Conservation (phyloP, 768 basidiomycete genomes). For the Rhodosporidiobolus sp. region DNA sequence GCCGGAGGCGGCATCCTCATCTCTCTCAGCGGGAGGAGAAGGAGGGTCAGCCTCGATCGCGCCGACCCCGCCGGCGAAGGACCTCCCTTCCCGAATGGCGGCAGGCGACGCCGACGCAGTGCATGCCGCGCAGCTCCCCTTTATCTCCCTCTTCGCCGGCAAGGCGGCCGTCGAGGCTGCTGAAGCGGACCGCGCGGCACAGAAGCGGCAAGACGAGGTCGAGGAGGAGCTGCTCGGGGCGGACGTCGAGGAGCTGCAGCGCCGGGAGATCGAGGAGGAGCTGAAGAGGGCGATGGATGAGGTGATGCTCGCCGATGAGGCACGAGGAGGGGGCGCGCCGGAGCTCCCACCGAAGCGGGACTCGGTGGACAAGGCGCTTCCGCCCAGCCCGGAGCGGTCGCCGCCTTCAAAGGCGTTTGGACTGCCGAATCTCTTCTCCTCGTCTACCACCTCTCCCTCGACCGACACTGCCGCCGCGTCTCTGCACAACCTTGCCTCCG, state of each 20-base stretch:
- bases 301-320: background rate
- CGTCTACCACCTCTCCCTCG: background rate
- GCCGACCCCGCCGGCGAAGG: slow-evolving; percentile 8
- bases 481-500: background rate
- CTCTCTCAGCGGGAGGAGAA: background rate
- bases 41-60: background rate
- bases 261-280: background rate
- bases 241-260: slow-evolving; percentile 8
- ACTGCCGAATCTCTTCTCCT: background rate
- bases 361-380: slow-evolving; percentile 10
- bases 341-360: background rate
- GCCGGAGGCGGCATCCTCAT: background rate
- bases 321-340: background rate
- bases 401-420: background rate
- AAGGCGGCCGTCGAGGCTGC: slow-evolving; percentile 4
- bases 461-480: background rate
- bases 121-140: background rate
- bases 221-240: slow-evolving; percentile 26
- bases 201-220: slow-evolving; percentile 1
- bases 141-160: slow-evolving; percentile 31
- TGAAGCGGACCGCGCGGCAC: background rate
- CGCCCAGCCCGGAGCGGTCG: background rate
- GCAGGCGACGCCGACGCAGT: background rate
- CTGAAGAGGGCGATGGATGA: background rate
- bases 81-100: too few relatives aligned